Conservation (phyloP, 1,284 basidiomycete genomes). For the Tylopilus sp. region DNA sequence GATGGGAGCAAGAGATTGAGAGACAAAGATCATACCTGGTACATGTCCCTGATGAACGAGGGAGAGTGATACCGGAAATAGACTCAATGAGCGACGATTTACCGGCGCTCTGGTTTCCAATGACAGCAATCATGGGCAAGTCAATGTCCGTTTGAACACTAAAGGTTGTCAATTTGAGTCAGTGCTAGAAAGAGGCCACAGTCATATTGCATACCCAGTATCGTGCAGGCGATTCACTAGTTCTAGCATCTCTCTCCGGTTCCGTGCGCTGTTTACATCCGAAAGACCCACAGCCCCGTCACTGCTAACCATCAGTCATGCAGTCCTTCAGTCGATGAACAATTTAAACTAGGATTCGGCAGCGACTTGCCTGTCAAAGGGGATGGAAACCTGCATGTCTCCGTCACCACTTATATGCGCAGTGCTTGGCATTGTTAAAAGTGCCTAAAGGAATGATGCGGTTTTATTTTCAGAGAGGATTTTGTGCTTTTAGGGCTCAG, state of each 20-base stretch:
- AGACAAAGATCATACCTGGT: slow-evolving; percentile 59
- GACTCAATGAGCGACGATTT: slow-evolving; percentile 82
- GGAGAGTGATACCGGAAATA: slow-evolving; percentile 77
- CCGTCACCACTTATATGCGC: no score
- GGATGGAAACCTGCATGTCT: no score
- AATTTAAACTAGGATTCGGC: slow-evolving; percentile 6
- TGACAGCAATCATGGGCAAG: slow-evolving; percentile 74
- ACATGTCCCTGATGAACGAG: slow-evolving; percentile 72
- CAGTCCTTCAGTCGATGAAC: not conserved
- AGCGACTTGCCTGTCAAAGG: not conserved
- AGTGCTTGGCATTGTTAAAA: no score
- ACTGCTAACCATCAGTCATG: not conserved
- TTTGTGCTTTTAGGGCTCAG: no score
- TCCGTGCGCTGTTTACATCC: slow-evolving; percentile 48
- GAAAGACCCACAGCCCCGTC: slow-evolving; percentile 57
- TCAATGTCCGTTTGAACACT: slow-evolving; percentile 76
- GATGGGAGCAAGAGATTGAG: not conserved
- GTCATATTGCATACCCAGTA: slow-evolving; percentile 57
- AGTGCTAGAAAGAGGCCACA: not conserved
- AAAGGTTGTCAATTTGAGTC: not conserved
- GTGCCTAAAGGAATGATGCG: no score
- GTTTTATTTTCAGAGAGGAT: no score
- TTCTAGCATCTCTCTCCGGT: slow-evolving; percentile 59
- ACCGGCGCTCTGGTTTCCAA: slow-evolving; percentile 75
- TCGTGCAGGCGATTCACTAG: slow-evolving; percentile 63